Conservation (phyloP, 2,329 filamentous ascomycete species). For the Cordyceps farinosa region DNA sequence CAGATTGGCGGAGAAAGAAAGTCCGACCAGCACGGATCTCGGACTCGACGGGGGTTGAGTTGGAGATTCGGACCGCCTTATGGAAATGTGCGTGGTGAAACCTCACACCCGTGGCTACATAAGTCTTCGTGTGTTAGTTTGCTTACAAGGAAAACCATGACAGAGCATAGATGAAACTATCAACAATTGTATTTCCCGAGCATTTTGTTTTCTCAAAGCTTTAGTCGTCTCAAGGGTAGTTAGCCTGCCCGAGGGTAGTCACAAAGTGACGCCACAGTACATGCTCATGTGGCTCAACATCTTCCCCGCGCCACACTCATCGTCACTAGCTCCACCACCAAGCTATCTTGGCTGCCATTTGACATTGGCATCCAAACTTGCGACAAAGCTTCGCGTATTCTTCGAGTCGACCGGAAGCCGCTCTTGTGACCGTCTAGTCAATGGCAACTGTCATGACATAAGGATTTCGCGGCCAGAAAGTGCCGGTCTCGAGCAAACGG, state of each 20-base stretch:
- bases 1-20: not conserved
- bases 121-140: too few relatives aligned
- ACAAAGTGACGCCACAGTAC: not conserved
- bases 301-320: conserved; percentile 3
- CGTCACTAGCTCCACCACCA: conserved; percentile 7
- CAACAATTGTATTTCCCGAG: too few relatives aligned
- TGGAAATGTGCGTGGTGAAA: too few relatives aligned
- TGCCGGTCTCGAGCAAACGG: conserved; percentile 4
- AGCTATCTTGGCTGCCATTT: conserved; percentile 1
- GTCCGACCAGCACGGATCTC: not conserved
- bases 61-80: too few relatives aligned
- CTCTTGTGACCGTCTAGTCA: not conserved
- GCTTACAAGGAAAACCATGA: too few relatives aligned
- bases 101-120: too few relatives aligned
- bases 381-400: not conserved
- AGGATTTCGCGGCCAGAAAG: not conserved
- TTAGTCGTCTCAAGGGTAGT: not conserved
- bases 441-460: conserved; percentile 3
- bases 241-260: too few relatives aligned
- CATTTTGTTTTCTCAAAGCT: too few relatives aligned
- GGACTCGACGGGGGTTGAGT: not conserved
- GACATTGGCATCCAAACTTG: not conserved
- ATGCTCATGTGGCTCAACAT: not conserved
- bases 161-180: too few relatives aligned
- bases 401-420: not conserved